A percentile compares a stretch with the other conserved stretches of the same genome.
These are phyloP conservation scores for Candida saitoana DNA, from an alignment of 805 yeast species.

Conservation along the genomic window DNA sequence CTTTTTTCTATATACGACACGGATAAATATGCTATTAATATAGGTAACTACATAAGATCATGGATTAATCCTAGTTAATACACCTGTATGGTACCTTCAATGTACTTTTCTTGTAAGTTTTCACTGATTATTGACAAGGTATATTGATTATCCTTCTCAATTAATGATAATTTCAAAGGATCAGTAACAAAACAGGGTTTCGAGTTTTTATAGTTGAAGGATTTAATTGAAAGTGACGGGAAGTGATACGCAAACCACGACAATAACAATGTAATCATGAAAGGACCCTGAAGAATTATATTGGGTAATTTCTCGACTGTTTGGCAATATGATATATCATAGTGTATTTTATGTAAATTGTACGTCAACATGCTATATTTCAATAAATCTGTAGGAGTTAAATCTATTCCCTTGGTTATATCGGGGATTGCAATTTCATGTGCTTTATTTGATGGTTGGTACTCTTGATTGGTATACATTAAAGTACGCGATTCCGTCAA, in stretches of 20 bases:
- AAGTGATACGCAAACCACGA: constrained; percentile 40
- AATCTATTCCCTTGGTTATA: neutral
- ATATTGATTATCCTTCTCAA: neutral
- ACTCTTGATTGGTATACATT: constrained; percentile 51
- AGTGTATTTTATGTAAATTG: constrained; percentile 84
- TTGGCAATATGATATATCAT: constrained; percentile 52
- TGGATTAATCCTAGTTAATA: no score
- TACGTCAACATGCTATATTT: constrained; percentile 73
- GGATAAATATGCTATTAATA: no score
- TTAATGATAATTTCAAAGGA: neutral
- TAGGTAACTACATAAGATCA: no score
- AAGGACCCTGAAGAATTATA: constrained; percentile 77
- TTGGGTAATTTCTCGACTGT: constrained; percentile 57
- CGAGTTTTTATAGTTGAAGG: constrained; percentile 46
- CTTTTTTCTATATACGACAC: no score
- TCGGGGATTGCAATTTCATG: neutral
- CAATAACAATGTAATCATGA: constrained; percentile 57
- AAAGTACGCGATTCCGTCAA: constrained; percentile 54
- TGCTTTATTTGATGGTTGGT: constrained; percentile 4
- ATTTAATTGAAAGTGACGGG: constrained; percentile 17
- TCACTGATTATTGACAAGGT: neutral
- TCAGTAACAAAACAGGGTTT: constrained; percentile 45
- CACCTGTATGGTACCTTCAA: constrained; percentile 1
- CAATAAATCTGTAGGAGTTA: constrained; percentile 41
- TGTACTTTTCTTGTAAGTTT: neutral